Evolutionary conservation across 176 grass and related monocot species (phyloP).

Genomic region (Hordeum marinum): DNA sequence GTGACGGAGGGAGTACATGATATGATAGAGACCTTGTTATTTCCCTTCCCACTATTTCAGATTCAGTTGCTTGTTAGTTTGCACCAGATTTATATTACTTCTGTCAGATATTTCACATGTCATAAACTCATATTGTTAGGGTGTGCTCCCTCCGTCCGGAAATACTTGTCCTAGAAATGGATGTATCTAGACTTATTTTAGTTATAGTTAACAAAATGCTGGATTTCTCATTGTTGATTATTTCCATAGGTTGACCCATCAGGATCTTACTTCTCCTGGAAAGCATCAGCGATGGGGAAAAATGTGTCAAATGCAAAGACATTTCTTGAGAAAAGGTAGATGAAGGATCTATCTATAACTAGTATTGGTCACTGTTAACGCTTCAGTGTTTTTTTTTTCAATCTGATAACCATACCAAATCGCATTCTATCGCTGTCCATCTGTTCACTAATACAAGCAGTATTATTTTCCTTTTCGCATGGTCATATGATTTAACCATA

Average conservation of each 20-base stretch:
- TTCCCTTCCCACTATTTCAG: not conserved
- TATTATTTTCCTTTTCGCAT: not conserved
- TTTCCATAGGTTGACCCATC: conserved; percentile 84
- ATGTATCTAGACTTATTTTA: too few species aligned
- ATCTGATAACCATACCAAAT: not conserved
- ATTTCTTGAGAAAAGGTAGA: conserved; percentile 94
- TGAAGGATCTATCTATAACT: not conserved
- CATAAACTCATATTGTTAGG: not conserved
- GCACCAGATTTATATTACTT: not conserved
- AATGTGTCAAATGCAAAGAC: conserved; percentile 98
- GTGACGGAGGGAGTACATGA: not conserved
- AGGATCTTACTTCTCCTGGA: conserved; percentile 99
- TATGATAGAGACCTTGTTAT: not conserved
- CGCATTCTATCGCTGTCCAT: not conserved
- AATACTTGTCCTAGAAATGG: too few species aligned
- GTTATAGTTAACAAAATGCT: not conserved
- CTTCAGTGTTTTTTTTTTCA: not conserved
- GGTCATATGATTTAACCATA: not conserved
- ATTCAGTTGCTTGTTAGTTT: not conserved
- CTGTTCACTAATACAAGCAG: not conserved
- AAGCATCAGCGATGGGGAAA: conserved; percentile 99
- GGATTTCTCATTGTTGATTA: not conserved
- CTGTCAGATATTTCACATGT: conserved; percentile 9
- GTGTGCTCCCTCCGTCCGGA: too few species aligned
- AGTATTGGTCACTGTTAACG: not conserved